phyloP scores from a whole-genome alignment of 495 filamentous ascomycete species.

The Xylaria palmicola region DNA sequence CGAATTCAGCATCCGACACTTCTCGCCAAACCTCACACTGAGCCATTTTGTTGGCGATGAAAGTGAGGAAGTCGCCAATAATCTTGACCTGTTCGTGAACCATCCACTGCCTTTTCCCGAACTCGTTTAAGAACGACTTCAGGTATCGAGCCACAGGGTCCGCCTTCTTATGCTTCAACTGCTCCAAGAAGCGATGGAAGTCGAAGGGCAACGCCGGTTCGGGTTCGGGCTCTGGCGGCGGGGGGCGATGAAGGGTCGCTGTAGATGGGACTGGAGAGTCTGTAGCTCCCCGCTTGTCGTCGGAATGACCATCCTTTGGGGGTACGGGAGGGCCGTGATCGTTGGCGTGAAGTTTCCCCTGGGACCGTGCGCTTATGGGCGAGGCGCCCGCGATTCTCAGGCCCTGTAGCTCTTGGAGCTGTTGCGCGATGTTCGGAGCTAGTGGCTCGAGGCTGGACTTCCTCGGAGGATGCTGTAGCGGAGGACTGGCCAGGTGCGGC shows the following conservation, averaged over 20 bases:
- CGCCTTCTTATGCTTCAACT: conserved; percentile 90
- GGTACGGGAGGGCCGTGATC: conserved; percentile 53
- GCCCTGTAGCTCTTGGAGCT: conserved; percentile 47
- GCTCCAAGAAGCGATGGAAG: conserved; percentile 95
- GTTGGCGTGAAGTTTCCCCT: conserved; percentile 37
- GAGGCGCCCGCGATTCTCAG: conserved; percentile 41
- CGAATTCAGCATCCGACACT: conserved; percentile 94
- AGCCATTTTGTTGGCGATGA: conserved; percentile 99
- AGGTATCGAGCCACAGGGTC: conserved; percentile 96
- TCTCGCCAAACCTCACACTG: conserved; percentile 95
- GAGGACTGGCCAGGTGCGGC: conserved; percentile 60
- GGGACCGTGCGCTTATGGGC: conserved; percentile 34
- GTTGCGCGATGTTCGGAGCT: conserved; percentile 44
- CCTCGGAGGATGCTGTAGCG: conserved; percentile 70
- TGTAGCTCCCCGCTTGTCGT: conserved; percentile 28
- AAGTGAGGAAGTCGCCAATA: conserved; percentile 93
- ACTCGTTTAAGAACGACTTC: conserved; percentile 89
- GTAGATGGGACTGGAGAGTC: conserved; percentile 51
- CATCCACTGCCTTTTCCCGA: conserved; percentile 99
- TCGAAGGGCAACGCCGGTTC: conserved; percentile 92
- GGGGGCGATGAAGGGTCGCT: conserved; percentile 62
- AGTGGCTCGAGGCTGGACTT: conserved; percentile 79
- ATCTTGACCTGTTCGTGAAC: conserved; percentile 99
- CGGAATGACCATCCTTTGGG: conserved; percentile 46
- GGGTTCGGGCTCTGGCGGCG: conserved; percentile 81